Percentiles rank a stretch among this genome's conserved stretches.
These are phyloP conservation scores for Dactylellina cionopaga DNA, from an alignment of 2,329 filamentous ascomycete species.

Conservation along the genomic window DNA sequence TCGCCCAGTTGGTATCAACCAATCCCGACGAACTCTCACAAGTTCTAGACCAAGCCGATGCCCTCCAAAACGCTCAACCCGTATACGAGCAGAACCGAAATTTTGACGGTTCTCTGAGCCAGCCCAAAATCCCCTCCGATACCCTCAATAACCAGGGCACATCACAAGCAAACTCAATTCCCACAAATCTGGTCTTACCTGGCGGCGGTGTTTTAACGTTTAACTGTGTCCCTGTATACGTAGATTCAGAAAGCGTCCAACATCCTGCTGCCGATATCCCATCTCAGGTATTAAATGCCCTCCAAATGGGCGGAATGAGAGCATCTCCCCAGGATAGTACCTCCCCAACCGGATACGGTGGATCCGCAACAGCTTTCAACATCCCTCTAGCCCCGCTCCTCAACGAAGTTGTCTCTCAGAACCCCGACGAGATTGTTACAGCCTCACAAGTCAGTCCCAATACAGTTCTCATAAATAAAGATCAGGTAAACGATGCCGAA, in stretches of 20 bases:
- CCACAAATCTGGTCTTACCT: conserved; percentile 8
- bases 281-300: conserved; percentile 4
- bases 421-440: conserved; percentile 5
- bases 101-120: neutral
- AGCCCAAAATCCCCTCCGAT: neutral
- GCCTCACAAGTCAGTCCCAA: conserved; percentile 12
- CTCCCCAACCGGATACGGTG: neutral
- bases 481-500: conserved; percentile 13
- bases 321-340: neutral
- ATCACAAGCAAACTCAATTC: neutral
- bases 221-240: conserved; percentile 44
- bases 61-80: neutral
- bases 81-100: neutral
- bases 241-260: conserved; percentile 26
- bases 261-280: conserved; percentile 10
- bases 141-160: neutral
- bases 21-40: conserved; percentile 7
- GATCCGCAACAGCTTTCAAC: neutral
- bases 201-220: conserved; percentile 29
- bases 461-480: conserved; percentile 21
- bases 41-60: conserved; percentile 20
- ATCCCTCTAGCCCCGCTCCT: conserved; percentile 11
- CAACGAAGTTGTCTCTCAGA: conserved; percentile 20
- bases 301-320: conserved; percentile 9
- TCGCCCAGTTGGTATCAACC: neutral